phyloP scores from a whole-genome alignment of 805 yeast genomes.

The Geotrichum ghanense region DNA sequence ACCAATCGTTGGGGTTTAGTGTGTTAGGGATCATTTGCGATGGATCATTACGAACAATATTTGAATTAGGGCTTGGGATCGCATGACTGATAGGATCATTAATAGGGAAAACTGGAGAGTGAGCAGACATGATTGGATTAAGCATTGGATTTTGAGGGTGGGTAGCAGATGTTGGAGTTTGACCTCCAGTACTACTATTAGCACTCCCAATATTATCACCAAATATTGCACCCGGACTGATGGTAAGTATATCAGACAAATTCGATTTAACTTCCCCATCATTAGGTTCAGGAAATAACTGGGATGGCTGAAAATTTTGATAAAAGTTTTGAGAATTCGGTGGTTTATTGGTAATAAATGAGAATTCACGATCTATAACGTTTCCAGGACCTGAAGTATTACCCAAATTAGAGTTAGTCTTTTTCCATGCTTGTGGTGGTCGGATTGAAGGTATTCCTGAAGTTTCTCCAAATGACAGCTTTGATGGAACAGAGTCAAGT shows the following conservation, averaged over 20 bases:
- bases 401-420: not conserved
- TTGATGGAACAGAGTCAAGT: too few relatives aligned
- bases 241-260: not conserved
- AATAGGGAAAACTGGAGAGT: too few relatives aligned
- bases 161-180: not conserved
- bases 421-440: not conserved
- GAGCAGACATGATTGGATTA: too few relatives aligned
- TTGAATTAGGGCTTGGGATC: too few relatives aligned
- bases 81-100: too few relatives aligned
- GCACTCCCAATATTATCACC: not conserved
- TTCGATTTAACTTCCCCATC: not conserved
- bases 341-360: constrained; percentile 23
- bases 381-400: not conserved
- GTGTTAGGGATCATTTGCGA: not conserved
- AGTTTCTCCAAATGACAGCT: too few relatives aligned
- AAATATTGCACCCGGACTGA: not conserved
- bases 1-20: not conserved
- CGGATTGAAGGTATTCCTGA: not conserved
- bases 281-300: constrained; percentile 35
- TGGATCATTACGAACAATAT: not conserved
- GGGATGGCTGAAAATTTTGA: constrained; percentile 48
- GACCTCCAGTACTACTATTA: not conserved
- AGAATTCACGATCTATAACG: constrained; percentile 17
- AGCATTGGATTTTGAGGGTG: too few relatives aligned
- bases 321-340: constrained; percentile 25